Evolutionary conservation across 345 rosid genomes (phyloP).

Genomic region (Euclidium syriacum): DNA sequence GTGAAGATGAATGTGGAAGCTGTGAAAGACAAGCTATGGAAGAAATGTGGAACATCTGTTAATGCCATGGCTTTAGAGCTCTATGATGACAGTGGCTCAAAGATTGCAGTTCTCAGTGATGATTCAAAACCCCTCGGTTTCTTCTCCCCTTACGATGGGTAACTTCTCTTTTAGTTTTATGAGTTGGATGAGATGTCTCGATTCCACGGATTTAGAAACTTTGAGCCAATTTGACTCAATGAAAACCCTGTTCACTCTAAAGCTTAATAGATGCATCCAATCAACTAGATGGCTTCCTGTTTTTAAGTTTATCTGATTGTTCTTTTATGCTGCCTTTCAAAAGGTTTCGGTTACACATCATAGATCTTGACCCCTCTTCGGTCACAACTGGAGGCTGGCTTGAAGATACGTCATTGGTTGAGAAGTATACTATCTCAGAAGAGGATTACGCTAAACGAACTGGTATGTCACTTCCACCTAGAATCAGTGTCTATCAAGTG

Average conservation of each 20-base stretch:
- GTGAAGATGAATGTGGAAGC: constrained; percentile 61
- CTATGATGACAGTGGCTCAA: constrained; percentile 64
- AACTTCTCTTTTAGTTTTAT: constrained; percentile 3
- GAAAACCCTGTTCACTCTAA: neutral
- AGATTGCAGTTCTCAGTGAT: constrained; percentile 50
- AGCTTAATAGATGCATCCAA: neutral
- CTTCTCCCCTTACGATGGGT: constrained; percentile 82
- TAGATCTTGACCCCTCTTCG: constrained; percentile 86
- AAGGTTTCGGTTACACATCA: constrained; percentile 72
- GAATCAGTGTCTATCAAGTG: neutral
- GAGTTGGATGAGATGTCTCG: neutral
- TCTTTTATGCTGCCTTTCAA: constrained; percentile 5
- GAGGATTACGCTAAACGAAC: constrained; percentile 69
- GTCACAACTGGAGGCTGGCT: constrained; percentile 94
- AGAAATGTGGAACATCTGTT: constrained; percentile 77
- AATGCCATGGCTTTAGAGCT: constrained; percentile 73
- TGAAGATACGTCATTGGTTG: constrained; percentile 86
- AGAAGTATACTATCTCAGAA: constrained; percentile 79
- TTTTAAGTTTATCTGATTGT: neutral
- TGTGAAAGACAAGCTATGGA: constrained; percentile 90
- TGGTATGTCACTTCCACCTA: constrained; percentile 27
- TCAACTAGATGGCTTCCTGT: constrained; percentile 2
- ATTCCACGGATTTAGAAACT: neutral
- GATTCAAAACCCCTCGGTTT: constrained; percentile 64
- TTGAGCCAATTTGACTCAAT: neutral